These are phyloP conservation scores for Coniochaeta sp. DNA, from an alignment of 2,329 filamentous ascomycete species.

Conservation along the genomic window DNA sequence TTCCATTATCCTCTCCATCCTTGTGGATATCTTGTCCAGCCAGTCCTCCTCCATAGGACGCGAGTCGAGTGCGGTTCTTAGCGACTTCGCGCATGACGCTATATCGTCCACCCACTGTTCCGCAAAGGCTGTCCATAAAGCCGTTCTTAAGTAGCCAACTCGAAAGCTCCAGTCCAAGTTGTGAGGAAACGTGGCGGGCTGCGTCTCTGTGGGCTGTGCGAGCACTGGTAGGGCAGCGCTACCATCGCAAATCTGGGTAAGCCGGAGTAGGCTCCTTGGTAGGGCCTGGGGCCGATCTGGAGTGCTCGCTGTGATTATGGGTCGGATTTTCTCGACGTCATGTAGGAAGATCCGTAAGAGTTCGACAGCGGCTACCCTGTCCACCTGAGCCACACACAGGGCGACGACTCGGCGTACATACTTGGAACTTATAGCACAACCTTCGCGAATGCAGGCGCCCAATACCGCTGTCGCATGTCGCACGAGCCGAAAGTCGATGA, in stretches of 20 bases:
- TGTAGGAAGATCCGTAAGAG: slow-evolving; percentile 27
- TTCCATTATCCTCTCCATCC: not conserved
- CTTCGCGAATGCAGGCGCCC: slow-evolving; percentile 27
- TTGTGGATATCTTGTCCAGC: not conserved
- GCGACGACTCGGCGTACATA: slow-evolving; percentile 13
- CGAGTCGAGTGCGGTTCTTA: not conserved
- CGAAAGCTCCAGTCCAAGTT: not conserved
- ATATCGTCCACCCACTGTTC: not conserved
- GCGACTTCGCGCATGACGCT: not conserved
- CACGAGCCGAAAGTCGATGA: slow-evolving; percentile 39
- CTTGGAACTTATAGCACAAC: slow-evolving; percentile 20
- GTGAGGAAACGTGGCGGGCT: not conserved
- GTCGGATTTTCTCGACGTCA: not conserved
- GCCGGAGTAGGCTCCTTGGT: not conserved
- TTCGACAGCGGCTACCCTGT: slow-evolving; percentile 38
- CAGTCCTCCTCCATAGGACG: not conserved
- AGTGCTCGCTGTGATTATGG: not conserved
- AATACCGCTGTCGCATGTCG: slow-evolving; percentile 36
- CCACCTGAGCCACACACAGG: slow-evolving; percentile 43
- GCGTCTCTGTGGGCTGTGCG: not conserved
- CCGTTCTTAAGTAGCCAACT: not conserved
- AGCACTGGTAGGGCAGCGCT: not conserved
- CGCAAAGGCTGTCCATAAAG: not conserved
- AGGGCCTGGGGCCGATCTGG: not conserved
- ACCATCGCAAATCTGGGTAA: not conserved